Conservation (phyloP, 495 filamentous ascomycete genomes). For the Extremus antarcticus region DNA sequence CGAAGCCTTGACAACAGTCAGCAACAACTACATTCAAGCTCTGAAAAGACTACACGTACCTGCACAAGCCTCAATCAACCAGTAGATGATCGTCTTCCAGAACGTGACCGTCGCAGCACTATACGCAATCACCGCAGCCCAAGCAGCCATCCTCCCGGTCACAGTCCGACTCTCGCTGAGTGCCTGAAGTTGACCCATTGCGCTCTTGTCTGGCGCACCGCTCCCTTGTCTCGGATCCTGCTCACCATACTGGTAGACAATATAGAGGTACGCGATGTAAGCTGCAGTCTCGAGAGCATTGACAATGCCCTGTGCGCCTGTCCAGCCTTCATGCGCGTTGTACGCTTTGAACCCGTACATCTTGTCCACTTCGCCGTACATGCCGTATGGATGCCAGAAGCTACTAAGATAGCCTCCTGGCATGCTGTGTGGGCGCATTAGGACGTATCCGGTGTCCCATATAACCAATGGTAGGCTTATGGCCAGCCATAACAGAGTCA, state of each 20-base stretch:
- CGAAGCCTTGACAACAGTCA: slow-evolving; percentile 36
- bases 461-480: slow-evolving; percentile 70
- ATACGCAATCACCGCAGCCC: slow-evolving; percentile 58
- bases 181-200: slow-evolving; percentile 33
- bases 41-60: slow-evolving; percentile 20
- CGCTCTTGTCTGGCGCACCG: slow-evolving; percentile 19
- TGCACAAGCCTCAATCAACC: slow-evolving; percentile 70
- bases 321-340: slow-evolving; percentile 63
- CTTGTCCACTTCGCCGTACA: slow-evolving; percentile 73
- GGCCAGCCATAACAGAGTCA: slow-evolving; percentile 62
- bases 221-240: slow-evolving; percentile 30
- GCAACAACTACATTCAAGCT: neutral
- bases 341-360: slow-evolving; percentile 76
- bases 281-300: slow-evolving; percentile 63
- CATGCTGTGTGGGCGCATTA: slow-evolving; percentile 77
- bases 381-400: slow-evolving; percentile 67
- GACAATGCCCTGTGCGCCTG: slow-evolving; percentile 60
- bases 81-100: slow-evolving; percentile 80
- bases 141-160: slow-evolving; percentile 46
- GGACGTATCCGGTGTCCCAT: slow-evolving; percentile 75
- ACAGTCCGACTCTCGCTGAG: slow-evolving; percentile 43
- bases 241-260: slow-evolving; percentile 44
- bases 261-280: slow-evolving; percentile 58
- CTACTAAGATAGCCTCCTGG: slow-evolving; percentile 63
- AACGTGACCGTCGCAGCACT: slow-evolving; percentile 67